phyloP scores from a whole-genome alignment of 2,329 filamentous ascomycete species.

The Colletotrichum sp. region DNA sequence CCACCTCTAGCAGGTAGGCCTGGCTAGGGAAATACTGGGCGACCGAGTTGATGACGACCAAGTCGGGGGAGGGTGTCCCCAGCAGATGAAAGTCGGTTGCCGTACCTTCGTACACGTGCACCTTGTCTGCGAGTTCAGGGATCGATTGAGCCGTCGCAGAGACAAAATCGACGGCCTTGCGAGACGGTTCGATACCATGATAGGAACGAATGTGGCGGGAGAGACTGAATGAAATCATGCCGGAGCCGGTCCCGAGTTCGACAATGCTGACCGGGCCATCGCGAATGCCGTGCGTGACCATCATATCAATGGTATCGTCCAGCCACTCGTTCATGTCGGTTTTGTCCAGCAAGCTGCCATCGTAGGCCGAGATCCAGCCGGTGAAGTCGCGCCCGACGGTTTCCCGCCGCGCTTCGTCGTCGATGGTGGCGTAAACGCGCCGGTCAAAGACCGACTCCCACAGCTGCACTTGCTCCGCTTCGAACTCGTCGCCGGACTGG shows the following conservation, averaged over 20 bases:
- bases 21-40: slow-evolving; percentile 31
- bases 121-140: slow-evolving; percentile 15
- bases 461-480: not conserved
- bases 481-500: not conserved
- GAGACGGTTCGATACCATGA: slow-evolving; percentile 30
- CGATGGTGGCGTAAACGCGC: not conserved
- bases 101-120: slow-evolving; percentile 22
- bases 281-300: slow-evolving; percentile 21
- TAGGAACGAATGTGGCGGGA: slow-evolving; percentile 23
- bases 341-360: slow-evolving; percentile 29
- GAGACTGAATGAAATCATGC: slow-evolving; percentile 37
- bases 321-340: slow-evolving; percentile 37
- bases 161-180: slow-evolving; percentile 25
- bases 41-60: slow-evolving; percentile 27
- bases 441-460: not conserved
- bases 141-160: slow-evolving; percentile 11
- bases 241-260: slow-evolving; percentile 33
- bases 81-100: slow-evolving; percentile 14
- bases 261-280: slow-evolving; percentile 23
- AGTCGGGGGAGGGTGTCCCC: not conserved
- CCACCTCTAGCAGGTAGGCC: slow-evolving; percentile 25
- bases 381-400: slow-evolving; percentile 30
- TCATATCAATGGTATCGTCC: slow-evolving; percentile 25
- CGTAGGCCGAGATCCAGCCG: slow-evolving; percentile 37
- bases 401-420: not conserved